phyloP scores from a whole-genome alignment of 108 stramenopile species.

The Nitzschia sp. region DNA sequence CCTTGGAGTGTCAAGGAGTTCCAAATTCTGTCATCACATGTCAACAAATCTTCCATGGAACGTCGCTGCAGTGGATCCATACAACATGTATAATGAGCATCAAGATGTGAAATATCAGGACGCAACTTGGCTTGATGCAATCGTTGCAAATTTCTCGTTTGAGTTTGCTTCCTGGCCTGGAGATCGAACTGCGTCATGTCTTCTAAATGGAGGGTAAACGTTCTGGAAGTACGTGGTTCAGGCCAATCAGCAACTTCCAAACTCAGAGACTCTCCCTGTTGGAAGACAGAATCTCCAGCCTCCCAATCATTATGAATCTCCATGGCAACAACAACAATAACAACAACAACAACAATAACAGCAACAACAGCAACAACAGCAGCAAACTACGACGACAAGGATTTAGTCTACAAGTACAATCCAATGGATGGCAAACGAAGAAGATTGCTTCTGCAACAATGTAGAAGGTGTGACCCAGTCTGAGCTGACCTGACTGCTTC shows the following conservation, averaged over 20 bases:
- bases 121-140: slow-evolving; percentile 13
- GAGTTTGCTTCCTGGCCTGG: background rate
- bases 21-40: slow-evolving; percentile 20
- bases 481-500: no score
- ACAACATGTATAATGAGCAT: slow-evolving; percentile 24
- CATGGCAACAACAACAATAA: slow-evolving; percentile 4
- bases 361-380: no score
- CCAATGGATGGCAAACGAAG: no score
- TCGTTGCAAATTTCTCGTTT: slow-evolving; percentile 6
- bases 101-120: slow-evolving; percentile 11
- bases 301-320: slow-evolving; percentile 17
- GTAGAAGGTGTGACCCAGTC: no score
- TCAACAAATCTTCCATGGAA: slow-evolving; percentile 8
- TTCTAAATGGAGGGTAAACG: slow-evolving; percentile 19
- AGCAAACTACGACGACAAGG: no score
- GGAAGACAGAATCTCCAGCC: slow-evolving; percentile 10
- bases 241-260: slow-evolving; percentile 20
- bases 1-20: slow-evolving; percentile 30
- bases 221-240: background rate
- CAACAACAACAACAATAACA: no score
- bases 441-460: no score
- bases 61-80: background rate
- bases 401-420: no score
- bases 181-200: slow-evolving; percentile 25
- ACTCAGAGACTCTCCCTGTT: slow-evolving; percentile 11